These are phyloP conservation scores for Malania oleifera DNA, from an alignment of 164 flowering plant species.

Conservation along the genomic window DNA sequence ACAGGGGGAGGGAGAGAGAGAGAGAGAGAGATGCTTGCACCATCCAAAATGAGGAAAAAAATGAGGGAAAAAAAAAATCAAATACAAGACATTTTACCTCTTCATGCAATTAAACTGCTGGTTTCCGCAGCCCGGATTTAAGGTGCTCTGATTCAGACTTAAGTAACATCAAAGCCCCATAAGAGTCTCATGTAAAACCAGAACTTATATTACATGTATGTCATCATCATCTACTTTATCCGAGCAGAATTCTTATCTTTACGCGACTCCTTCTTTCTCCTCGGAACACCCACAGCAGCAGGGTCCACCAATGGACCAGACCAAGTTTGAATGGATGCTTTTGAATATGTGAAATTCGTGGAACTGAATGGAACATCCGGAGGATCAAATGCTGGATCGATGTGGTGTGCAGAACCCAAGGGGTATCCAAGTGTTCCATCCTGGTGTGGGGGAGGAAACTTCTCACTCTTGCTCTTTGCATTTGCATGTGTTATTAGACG, in stretches of 20 bases:
- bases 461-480: constrained; percentile 96
- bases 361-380: constrained; percentile 76
- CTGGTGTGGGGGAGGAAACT: constrained; percentile 97
- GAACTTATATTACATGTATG: constrained; percentile 16
- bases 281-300: constrained; percentile 36
- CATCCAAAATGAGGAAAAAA: constrained; percentile 11
- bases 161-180: constrained; percentile 16
- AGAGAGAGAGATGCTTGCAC: constrained; percentile 15
- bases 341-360: constrained; percentile 54
- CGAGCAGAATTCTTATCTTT: constrained; percentile 29
- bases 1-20: too few relatives aligned
- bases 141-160: constrained; percentile 5
- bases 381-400: constrained; percentile 67
- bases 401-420: constrained; percentile 56
- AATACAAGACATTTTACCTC: constrained; percentile 23
- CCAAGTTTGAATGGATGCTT: constrained; percentile 76
- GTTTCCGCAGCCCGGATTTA: constrained; percentile 15
- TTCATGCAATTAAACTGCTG: constrained; percentile 14
- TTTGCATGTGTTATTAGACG: constrained; percentile 85
- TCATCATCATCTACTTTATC: constrained; percentile 28
- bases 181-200: constrained; percentile 2
- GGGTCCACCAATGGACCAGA: constrained; percentile 78
- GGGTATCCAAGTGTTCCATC: constrained; percentile 89
- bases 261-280: constrained; percentile 40
- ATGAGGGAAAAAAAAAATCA: constrained; percentile 17